Percentiles rank a stretch among this genome's conserved stretches.
These are phyloP conservation scores for Eimeria zaria DNA, from an alignment of 169 alveolate genomes.

Conservation along the genomic window DNA sequence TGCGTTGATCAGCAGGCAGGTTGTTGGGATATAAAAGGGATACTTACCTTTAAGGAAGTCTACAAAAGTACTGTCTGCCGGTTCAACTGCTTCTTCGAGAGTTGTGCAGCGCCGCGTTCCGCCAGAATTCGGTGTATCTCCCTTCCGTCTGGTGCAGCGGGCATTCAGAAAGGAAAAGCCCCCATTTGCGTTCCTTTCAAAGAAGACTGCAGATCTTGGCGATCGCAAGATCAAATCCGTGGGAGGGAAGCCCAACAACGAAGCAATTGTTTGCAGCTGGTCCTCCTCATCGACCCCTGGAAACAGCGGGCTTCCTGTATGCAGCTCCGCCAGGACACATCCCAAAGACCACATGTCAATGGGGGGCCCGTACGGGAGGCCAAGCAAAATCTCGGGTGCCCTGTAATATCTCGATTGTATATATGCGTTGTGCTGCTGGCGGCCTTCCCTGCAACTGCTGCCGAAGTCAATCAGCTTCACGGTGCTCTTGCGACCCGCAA, in stretches of 20 bases:
- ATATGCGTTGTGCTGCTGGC: conserved; percentile 94
- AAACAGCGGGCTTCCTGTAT: conserved; percentile 93
- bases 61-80: conserved; percentile 27
- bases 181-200: conserved; percentile 14
- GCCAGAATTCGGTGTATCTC: background rate
- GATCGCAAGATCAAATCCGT: conserved; percentile 33
- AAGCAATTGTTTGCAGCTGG: conserved; percentile 91
- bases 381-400: conserved; percentile 99
- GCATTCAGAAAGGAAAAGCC: background rate
- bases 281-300: conserved; percentile 89
- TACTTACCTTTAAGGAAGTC: conserved; percentile 63
- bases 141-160: background rate
- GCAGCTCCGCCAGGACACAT: conserved; percentile 98
- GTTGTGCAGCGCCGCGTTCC: conserved; percentile 6
- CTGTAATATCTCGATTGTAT: conserved; percentile 98
- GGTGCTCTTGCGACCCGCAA: conserved; percentile 18
- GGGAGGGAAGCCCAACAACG: conserved; percentile 85
- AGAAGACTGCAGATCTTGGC: conserved; percentile 48
- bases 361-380: conserved; percentile 98
- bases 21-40: background rate
- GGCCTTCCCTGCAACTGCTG: conserved; percentile 97
- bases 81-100: conserved; percentile 39
- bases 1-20: background rate
- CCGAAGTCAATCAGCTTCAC: conserved; percentile 99
- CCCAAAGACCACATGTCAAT: conserved; percentile 99